Base-by-base conservation (phyloP, 352 stramenopile species). In the Aphanomyces cochlioides region DNA sequence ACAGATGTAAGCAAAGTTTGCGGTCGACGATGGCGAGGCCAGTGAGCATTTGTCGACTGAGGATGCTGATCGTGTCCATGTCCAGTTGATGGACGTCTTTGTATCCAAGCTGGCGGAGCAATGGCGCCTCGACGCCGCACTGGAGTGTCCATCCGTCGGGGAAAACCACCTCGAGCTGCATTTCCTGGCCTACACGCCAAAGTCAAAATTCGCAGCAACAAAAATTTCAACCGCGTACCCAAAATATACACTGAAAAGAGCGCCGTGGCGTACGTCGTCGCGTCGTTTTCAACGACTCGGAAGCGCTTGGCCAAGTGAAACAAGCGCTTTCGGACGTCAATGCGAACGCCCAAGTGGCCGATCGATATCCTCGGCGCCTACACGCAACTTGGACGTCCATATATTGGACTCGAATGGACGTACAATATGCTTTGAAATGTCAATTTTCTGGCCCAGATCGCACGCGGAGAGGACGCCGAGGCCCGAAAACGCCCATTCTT, bases 21-120 rank as follows among this genome's bases (percentile, higher is more conserved):
- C 34, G 12, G 15, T 69, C 50, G 17, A 69, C 45, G 17, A 69
- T 56, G 6, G 34, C 13, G 41, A 69, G 43, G 63, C 45, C 17
- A 53, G 41, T 69, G 63, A 69, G 63, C 63, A 69, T n/a, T 69
- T 69, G 63, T 21, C 63, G 63, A 21, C 63, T 69, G 17, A 69
- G 40, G 37, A 69, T 69, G 13, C 45, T 47, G 4, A 60, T 47
- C 5, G 63, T 69, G 3, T 69, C 63, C 36, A 48, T 43, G 38
- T 69, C 63, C 47, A 69, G 41, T 19, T 60, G 34, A 21, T 57
- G 45, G 7, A 69, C 17, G 5, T 43, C 10, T 13, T 39, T 69
- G 63, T 69, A 69, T 10, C 63, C 63, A 2, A 69, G 17, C 19
- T 21, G 63, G 3, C 15, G 13, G 13, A 69, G 17, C 40, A 69